Evolutionary conservation across 2,329 filamentous ascomycete species (phyloP), one percentile per base, ranked within the genome.

Genomic region (Ilyonectria destructans): DNA sequence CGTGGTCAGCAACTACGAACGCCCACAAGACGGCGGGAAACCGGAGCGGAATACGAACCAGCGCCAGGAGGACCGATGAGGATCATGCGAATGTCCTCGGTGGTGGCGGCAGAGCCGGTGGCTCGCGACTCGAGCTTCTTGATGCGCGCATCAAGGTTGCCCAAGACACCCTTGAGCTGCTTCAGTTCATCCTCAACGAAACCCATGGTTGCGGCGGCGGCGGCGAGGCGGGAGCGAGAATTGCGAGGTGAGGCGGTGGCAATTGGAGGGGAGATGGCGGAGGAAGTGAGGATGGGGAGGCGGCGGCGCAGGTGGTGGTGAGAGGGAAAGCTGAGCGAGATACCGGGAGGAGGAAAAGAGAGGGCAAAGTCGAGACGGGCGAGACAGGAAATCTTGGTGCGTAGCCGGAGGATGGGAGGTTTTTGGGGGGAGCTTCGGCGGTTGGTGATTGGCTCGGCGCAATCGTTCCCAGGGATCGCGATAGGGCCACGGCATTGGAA

Each of bases 61-160:
- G 96, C 96, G 83, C 96, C 96, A 65, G 96, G 96, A 80, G 96
- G 96, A 43, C 96, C 96, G 86, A 99, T 98, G 79, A 99, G 87
- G 78, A 99, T 95, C 93, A 99, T 97, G 85, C 96, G 92, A 84
- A 99, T 90, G 79, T 92, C 89, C 75, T 92, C 87, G 45, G 87
- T 75, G 70, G 87, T 87, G 46, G 74, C 70, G 46, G 83, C 80
- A 75, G 86, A 85, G 75, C 88, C 87, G 68, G 86, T 84, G 76
- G 96, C 86, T 80, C 90, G 91, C 79, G 88, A 83, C 84, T 99
- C 96, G 74, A 99, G 90, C 80, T 93, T 89, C 83, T 92, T 91
- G 78, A 99, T 93, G 79, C 96, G 92, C 80, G 90, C 86, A 85
- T 98, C 95, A 77, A 99, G 92, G 84, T 90, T 90, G 81, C 90